Base-by-base conservation (phyloP, 495 filamentous ascomycete genomes). In the Aspergillus wentii region DNA sequence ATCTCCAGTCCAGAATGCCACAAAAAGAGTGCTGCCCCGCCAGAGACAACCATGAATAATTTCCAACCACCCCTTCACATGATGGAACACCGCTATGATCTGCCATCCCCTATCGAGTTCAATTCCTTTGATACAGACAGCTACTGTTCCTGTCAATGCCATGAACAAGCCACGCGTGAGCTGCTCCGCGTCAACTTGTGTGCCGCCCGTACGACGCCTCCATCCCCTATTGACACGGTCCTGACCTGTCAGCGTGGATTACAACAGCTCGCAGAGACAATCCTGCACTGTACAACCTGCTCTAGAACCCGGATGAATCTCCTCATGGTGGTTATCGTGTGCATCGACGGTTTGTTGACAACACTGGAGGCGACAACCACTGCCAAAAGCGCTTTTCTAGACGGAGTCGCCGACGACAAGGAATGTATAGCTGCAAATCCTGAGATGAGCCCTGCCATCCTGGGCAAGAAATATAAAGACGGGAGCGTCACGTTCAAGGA, bases 281-380 rank as follows among this genome's bases (percentile, higher is more conserved):
- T 64, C 11, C 42, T 66, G 4, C 54, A 52, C 16, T 66, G 62
- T 25, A 36, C 37, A 8, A 25, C 54, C n/a, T 66, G 62, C 38
- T 51, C 54, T 1, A 56, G 51, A 19, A 49, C 43, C 1, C 44
- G 52, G 18, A 41, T 47, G 0, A 59, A 58, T n/a, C 45, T 62
- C 17, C 51, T 66, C 6, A 61, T 62, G 51, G 23, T 62, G 4
- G 48, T 62, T 6, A 50, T 64, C 6, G 44, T 64, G 17, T 49
- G 49, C 5, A 64, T 64, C 26, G 60, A 66, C 31, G 54, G 56
- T 33, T 40, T 64, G n/a, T 35, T 62, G 2, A 52, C 52, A 1
- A 38, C 51, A 2, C 48, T 66, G 0, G 62, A 66, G 22, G 27
- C 36, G 5, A 48, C 51, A 17, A 44, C 50, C 0, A 50, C 35